phyloP scores from a whole-genome alignment of 1,139 yeast genomes.

The Sugiyamaella novakii region DNA sequence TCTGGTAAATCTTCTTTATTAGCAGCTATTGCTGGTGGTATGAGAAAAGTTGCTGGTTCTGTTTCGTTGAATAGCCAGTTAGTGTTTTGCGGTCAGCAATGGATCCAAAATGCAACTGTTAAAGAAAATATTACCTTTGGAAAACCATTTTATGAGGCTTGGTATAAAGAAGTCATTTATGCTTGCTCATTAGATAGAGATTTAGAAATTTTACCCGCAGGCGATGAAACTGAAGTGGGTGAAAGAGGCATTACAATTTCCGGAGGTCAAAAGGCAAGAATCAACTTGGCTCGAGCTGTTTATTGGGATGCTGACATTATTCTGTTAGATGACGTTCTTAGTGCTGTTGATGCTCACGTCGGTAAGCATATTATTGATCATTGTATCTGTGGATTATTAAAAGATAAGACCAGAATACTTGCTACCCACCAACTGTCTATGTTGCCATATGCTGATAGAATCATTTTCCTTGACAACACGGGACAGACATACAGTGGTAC shows the following conservation, averaged over 20 bases:
- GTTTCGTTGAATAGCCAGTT: conserved; percentile 46
- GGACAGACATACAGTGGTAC: conserved; percentile 55
- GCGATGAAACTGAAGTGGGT: conserved; percentile 86
- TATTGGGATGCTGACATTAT: conserved; percentile 69
- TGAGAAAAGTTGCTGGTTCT: conserved; percentile 54
- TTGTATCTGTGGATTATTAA: conserved; percentile 63
- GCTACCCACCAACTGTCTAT: conserved; percentile 85
- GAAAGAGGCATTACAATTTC: conserved; percentile 90
- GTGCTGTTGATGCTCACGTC: conserved; percentile 92
- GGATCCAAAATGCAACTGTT: conserved; percentile 86
- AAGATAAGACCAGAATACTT: conserved; percentile 65
- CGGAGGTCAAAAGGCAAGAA: conserved; percentile 92
- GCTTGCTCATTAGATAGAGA: conserved; percentile 73
- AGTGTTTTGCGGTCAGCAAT: conserved; percentile 60
- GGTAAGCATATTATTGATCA: conserved; percentile 78
- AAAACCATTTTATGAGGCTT: conserved; percentile 52
- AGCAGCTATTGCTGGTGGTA: conserved; percentile 61
- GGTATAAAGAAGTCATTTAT: conserved; percentile 58
- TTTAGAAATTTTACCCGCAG: conserved; percentile 70
- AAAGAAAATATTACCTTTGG: conserved; percentile 79
- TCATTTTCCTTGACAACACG: conserved; percentile 68
- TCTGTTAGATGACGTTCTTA: conserved; percentile 79
- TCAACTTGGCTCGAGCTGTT: conserved; percentile 81
- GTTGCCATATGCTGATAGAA: conserved; percentile 66
- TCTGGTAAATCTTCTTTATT: conserved; percentile 70